Conservation (phyloP, 1,284 basidiomycete species). For the Apiotrichum siamense region DNA sequence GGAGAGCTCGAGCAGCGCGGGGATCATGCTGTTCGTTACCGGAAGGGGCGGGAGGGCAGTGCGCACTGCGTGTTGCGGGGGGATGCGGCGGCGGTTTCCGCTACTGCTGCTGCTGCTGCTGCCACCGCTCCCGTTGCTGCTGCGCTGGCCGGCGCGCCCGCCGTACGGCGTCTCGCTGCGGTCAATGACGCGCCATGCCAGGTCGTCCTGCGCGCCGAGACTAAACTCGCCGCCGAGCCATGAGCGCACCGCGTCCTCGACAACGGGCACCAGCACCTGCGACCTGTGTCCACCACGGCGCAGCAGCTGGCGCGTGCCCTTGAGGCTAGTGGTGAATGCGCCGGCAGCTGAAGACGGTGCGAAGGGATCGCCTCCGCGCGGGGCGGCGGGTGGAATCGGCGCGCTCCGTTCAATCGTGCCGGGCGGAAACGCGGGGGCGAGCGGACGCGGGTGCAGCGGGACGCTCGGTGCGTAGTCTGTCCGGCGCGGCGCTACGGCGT, state of each 20-base stretch:
- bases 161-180: conserved; percentile 17
- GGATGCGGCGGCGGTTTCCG: conserved; percentile 19
- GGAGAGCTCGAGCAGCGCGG: conserved; percentile 39
- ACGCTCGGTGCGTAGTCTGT: conserved; percentile 36
- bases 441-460: conserved; percentile 32
- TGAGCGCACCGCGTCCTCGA: conserved; percentile 31
- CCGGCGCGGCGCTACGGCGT: conserved; percentile 30
- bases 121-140: background rate
- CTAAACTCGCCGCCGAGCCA: conserved; percentile 36
- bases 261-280: conserved; percentile 32
- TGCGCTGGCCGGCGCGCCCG: background rate
- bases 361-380: conserved; percentile 5
- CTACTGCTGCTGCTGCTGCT: background rate
- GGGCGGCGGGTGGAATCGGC: conserved; percentile 15
- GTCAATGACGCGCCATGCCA: conserved; percentile 34
- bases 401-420: conserved; percentile 23
- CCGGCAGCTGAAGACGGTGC: conserved; percentile 9
- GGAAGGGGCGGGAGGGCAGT: conserved; percentile 25
- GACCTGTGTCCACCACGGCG: conserved; percentile 35
- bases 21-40: conserved; percentile 6
- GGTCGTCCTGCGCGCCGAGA: conserved; percentile 3
- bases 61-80: conserved; percentile 24
- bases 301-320: conserved; percentile 40
- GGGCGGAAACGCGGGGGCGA: conserved; percentile 30
- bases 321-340: conserved; percentile 39